phyloP scores from a whole-genome alignment of 345 rosid species.

The Melaleuca alternifolia region DNA sequence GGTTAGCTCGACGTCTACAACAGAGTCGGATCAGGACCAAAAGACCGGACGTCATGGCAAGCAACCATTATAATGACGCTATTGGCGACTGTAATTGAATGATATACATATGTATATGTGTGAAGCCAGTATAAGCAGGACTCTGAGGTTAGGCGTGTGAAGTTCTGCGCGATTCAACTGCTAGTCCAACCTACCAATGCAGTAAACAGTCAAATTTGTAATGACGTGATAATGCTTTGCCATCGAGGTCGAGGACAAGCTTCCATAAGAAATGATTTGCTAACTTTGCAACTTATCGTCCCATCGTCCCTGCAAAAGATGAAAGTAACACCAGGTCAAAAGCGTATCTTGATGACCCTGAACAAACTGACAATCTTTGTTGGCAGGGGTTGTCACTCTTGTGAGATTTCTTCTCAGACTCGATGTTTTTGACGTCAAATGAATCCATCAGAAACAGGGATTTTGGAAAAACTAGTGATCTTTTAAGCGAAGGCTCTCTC shows the following conservation, averaged over 20 bases:
- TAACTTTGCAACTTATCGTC: neutral
- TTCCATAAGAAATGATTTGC: neutral
- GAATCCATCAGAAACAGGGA: neutral
- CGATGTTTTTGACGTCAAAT: neutral
- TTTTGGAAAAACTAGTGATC: neutral
- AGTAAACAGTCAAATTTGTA: neutral
- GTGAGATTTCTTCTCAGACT: neutral
- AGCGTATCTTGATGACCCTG: neutral
- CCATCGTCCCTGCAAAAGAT: neutral
- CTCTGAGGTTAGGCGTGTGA: neutral
- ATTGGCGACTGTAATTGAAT: neutral
- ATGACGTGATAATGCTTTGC: neutral
- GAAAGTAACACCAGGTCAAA: neutral
- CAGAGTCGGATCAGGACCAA: neutral
- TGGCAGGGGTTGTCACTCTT: neutral
- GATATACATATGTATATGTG: neutral
- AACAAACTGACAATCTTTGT: neutral
- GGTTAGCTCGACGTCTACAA: neutral
- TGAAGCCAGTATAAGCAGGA: neutral
- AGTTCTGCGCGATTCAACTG: neutral
- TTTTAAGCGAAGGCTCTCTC: neutral
- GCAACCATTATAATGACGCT: neutral
- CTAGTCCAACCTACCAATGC: neutral
- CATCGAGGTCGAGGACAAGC: neutral
- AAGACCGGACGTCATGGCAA: neutral